Percentiles rank a stretch among this genome's conserved stretches.
Evolutionary conservation across 805 yeast genomes (phyloP).

Genomic region (Candida lessepsii): DNA sequence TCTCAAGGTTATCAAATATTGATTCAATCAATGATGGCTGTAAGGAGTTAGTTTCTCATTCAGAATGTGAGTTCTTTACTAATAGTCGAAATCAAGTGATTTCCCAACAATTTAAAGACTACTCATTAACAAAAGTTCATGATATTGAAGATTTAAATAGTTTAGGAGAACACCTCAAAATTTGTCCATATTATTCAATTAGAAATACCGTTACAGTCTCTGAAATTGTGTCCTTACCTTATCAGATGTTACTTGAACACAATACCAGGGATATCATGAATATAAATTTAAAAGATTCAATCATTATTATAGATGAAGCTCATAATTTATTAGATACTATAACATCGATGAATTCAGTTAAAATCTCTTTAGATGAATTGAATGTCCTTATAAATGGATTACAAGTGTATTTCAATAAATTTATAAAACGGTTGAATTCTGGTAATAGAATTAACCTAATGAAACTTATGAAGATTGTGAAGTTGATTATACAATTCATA

Average conservation of each 20-base stretch:
- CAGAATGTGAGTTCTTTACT: conserved; percentile 26
- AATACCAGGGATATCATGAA: conserved; percentile 59
- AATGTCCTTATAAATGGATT: conserved; percentile 46
- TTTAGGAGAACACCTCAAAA: conserved; percentile 53
- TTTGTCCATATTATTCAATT: conserved; percentile 83
- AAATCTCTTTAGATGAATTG: conserved; percentile 52
- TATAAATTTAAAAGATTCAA: conserved; percentile 57
- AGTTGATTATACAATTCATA: conserved; percentile 50
- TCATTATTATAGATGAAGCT: conserved; percentile 88
- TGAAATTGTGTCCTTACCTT: conserved; percentile 83
- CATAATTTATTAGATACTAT: conserved; percentile 83
- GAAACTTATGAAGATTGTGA: conserved; percentile 60
- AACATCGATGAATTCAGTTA: conserved; percentile 62
- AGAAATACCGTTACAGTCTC: conserved; percentile 55
- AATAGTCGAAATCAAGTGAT: conserved; percentile 18
- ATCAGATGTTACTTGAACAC: conserved; percentile 68
- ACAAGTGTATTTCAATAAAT: conserved; percentile 54
- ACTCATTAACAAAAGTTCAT: conserved; percentile 52
- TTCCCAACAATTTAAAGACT: conserved; percentile 48
- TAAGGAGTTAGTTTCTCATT: conserved; percentile 45
- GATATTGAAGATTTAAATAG: conserved; percentile 78
- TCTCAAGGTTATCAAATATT: conserved; percentile 46
- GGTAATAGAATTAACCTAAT: conserved; percentile 69
- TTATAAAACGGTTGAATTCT: conserved; percentile 62
- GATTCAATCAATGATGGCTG: conserved; percentile 78